Evolutionary conservation across 2,329 filamentous ascomycete genomes (phyloP).

Genomic region (Phoma sp.): DNA sequence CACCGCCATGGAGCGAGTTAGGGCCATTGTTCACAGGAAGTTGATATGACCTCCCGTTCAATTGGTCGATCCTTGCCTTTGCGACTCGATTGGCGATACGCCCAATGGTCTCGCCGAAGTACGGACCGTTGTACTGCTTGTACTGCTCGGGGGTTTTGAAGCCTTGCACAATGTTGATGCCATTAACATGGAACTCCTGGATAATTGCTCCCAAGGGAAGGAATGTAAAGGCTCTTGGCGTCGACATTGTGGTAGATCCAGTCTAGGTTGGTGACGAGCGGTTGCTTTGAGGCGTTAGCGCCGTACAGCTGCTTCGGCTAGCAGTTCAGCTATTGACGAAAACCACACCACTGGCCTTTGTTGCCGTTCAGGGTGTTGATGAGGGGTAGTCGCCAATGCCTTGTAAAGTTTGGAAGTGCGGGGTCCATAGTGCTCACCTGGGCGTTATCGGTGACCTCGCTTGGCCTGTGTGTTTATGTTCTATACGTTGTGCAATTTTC

Average conservation of each 20-base stretch:
- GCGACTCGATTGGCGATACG: slow-evolving; percentile 82
- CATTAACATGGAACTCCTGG: slow-evolving; percentile 79
- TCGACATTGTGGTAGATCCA: slow-evolving; percentile 35
- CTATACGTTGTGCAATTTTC: background rate
- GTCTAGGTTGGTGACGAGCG: background rate
- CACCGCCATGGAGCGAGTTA: slow-evolving; percentile 67
- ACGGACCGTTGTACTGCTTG: slow-evolving; percentile 74
- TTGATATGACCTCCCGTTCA: slow-evolving; percentile 76
- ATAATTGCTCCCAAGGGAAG: slow-evolving; percentile 80
- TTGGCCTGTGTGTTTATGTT: background rate
- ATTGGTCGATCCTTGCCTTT: slow-evolving; percentile 70
- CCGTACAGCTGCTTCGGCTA: background rate
- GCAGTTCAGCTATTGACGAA: background rate
- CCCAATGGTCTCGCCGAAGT: slow-evolving; percentile 94
- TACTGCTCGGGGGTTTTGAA: slow-evolving; percentile 82
- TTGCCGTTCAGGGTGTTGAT: background rate
- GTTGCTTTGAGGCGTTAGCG: background rate
- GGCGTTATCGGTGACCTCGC: slow-evolving; percentile 3
- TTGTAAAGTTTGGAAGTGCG: slow-evolving; percentile 12
- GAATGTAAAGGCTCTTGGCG: slow-evolving; percentile 60
- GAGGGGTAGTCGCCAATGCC: slow-evolving; percentile 13
- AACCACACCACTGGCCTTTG: background rate
- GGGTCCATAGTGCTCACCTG: slow-evolving; percentile 28
- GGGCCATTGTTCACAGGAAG: slow-evolving; percentile 78
- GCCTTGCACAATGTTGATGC: slow-evolving; percentile 85